These are phyloP conservation scores for Cladosporium sp. DNA, from an alignment of 2,329 filamentous ascomycete species.

Conservation along the genomic window DNA sequence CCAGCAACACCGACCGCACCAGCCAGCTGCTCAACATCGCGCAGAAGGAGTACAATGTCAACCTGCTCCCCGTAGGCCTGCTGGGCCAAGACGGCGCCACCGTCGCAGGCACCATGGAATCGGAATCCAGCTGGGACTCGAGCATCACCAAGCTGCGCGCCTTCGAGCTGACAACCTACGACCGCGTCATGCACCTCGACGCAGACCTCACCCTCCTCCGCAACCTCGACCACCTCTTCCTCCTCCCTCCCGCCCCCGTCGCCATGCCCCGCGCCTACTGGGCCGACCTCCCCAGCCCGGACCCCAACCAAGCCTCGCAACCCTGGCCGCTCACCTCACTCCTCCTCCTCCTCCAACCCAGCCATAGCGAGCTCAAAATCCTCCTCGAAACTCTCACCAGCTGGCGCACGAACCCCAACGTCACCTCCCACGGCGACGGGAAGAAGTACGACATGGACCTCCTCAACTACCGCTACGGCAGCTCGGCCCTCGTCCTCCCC, in stretches of 20 bases:
- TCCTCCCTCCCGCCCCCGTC: slow-evolving; percentile 55
- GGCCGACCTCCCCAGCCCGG: slow-evolving; percentile 27
- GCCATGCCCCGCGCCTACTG: slow-evolving; percentile 71
- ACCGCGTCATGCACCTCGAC: slow-evolving; percentile 54
- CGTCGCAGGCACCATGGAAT: slow-evolving; percentile 22
- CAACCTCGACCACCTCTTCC: slow-evolving; percentile 67
- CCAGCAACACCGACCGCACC: slow-evolving; percentile 13
- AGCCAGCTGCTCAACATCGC: slow-evolving; percentile 44
- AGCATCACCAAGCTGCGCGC: slow-evolving; percentile 65
- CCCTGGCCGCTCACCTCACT: slow-evolving; percentile 54
- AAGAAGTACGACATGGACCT: slow-evolving; percentile 57
- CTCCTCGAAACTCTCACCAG: slow-evolving; percentile 35
- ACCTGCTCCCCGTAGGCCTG: slow-evolving; percentile 42
- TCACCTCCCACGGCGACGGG: slow-evolving; percentile 15
- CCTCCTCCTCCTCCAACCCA: slow-evolving; percentile 60
- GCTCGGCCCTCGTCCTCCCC: slow-evolving; percentile 57
- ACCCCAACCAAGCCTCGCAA: slow-evolving; percentile 3
- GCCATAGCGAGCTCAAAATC: slow-evolving; percentile 46
- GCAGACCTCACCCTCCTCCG: slow-evolving; percentile 58
- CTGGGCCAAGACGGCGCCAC: slow-evolving; percentile 22
- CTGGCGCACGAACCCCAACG: slow-evolving; percentile 41
- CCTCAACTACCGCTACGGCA: slow-evolving; percentile 56
- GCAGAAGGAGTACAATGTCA: slow-evolving; percentile 46
- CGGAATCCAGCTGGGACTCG: slow-evolving; percentile 49
- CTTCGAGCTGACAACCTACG: slow-evolving; percentile 62